phyloP scores from a whole-genome alignment of 2,329 filamentous ascomycete species.

The Apiospora rasikravindrae region DNA sequence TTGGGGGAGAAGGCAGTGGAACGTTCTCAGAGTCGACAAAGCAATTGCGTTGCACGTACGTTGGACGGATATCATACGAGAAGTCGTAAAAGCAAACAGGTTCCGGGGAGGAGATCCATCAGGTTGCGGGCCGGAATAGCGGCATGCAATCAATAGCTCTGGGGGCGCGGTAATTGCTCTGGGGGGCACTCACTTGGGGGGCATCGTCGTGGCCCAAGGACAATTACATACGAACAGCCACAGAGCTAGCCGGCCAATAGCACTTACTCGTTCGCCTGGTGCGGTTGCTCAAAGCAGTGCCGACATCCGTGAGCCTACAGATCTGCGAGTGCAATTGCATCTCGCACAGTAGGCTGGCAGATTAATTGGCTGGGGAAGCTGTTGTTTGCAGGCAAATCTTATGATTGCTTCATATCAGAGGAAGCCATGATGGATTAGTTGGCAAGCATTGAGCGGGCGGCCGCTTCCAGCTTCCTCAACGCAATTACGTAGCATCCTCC shows the following conservation, averaged over 20 bases:
- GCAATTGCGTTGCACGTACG: too few relatives aligned
- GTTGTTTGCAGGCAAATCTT: neutral
- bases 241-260: neutral
- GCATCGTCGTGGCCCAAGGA: neutral
- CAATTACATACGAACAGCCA: neutral
- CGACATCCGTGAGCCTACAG: slow-evolving; percentile 5
- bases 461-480: neutral
- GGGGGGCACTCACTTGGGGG: neutral
- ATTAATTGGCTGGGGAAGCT: neutral
- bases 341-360: neutral
- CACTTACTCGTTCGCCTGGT: neutral
- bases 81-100: neutral
- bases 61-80: neutral
- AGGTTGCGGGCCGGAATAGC: neutral
- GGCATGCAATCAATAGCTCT: neutral
- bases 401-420: neutral
- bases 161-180: neutral
- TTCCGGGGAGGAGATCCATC: neutral
- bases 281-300: slow-evolving; percentile 1
- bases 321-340: neutral
- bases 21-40: neutral
- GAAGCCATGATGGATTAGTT: neutral
- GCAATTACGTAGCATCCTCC: neutral
- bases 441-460: neutral
- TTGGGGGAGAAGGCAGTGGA: neutral